These are phyloP conservation scores for Endotrypanum monterogeii DNA, from an alignment of 208 protist genomes.

Conservation along the genomic window DNA sequence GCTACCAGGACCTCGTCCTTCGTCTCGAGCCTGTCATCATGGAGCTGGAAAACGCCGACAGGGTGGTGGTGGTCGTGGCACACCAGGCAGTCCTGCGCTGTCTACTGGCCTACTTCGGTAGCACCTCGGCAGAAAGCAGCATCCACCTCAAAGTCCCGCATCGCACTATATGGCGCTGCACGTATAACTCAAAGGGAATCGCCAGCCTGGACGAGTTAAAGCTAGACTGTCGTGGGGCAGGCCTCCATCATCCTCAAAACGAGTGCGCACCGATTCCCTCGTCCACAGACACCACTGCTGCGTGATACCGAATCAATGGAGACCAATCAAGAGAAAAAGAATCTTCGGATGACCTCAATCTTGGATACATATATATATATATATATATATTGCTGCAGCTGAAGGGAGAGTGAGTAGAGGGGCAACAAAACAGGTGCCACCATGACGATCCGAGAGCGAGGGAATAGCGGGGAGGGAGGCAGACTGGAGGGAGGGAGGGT, in stretches of 20 bases:
- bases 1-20: slow-evolving; percentile 88
- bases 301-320: too few species aligned
- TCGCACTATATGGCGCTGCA: slow-evolving; percentile 85
- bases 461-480: neutral
- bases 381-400: neutral
- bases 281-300: neutral
- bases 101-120: slow-evolving; percentile 87
- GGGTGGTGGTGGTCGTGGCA: slow-evolving; percentile 82
- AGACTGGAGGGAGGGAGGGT: neutral
- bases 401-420: too few species aligned
- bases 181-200: slow-evolving; percentile 84
- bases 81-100: slow-evolving; percentile 86
- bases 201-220: slow-evolving; percentile 74
- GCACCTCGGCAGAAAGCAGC: slow-evolving; percentile 78
- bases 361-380: too few species aligned
- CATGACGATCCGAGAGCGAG: neutral
- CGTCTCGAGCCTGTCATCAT: slow-evolving; percentile 92
- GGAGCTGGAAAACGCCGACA: slow-evolving; percentile 87
- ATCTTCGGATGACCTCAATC: too few species aligned
- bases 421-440: neutral
- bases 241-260: slow-evolving; percentile 16
- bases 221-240: slow-evolving; percentile 47
- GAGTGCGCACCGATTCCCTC: neutral
- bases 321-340: neutral
- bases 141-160: slow-evolving; percentile 78